Evolutionary conservation across 2,329 filamentous ascomycete species (phyloP).

Genomic region (Dactylellina haptotyla): DNA sequence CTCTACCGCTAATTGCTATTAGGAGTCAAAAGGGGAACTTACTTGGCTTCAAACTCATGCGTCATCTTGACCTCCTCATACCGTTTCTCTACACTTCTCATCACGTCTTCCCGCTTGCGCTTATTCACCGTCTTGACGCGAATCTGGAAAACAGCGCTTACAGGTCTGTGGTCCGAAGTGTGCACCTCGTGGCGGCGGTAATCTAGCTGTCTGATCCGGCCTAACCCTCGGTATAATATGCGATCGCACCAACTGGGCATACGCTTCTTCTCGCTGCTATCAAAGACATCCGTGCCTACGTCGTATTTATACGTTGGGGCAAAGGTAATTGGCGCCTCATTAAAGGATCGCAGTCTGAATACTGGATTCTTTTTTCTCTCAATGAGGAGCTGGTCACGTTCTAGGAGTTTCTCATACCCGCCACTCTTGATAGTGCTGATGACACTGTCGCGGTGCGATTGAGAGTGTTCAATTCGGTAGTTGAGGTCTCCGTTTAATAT

Average conservation of each 20-base stretch:
- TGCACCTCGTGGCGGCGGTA: constrained; percentile 89
- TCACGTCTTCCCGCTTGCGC: constrained; percentile 72
- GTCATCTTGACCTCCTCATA: constrained; percentile 77
- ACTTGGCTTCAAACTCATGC: constrained; percentile 80
- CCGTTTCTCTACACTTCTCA: constrained; percentile 77
- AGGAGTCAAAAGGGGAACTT: constrained; percentile 62
- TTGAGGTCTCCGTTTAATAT: constrained; percentile 96
- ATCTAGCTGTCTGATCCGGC: constrained; percentile 84
- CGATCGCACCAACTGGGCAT: constrained; percentile 97
- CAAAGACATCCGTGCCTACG: constrained; percentile 91
- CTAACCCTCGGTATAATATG: constrained; percentile 82
- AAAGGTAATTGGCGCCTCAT: constrained; percentile 90
- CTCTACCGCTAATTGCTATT: no score
- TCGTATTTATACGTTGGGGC: constrained; percentile 99
- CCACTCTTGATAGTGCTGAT: constrained; percentile 82
- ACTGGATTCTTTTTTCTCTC: constrained; percentile 88
- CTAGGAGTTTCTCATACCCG: constrained; percentile 85
- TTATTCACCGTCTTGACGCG: constrained; percentile 83
- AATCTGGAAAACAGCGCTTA: constrained; percentile 84
- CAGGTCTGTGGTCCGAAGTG: constrained; percentile 91
- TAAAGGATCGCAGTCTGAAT: constrained; percentile 87
- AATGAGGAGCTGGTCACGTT: constrained; percentile 90
- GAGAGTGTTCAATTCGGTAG: constrained; percentile 95
- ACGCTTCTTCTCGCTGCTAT: constrained; percentile 92
- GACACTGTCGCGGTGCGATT: constrained; percentile 85